phyloP scores from a whole-genome alignment of 75 land plant species.

The Sequoiadendron giganteum region DNA sequence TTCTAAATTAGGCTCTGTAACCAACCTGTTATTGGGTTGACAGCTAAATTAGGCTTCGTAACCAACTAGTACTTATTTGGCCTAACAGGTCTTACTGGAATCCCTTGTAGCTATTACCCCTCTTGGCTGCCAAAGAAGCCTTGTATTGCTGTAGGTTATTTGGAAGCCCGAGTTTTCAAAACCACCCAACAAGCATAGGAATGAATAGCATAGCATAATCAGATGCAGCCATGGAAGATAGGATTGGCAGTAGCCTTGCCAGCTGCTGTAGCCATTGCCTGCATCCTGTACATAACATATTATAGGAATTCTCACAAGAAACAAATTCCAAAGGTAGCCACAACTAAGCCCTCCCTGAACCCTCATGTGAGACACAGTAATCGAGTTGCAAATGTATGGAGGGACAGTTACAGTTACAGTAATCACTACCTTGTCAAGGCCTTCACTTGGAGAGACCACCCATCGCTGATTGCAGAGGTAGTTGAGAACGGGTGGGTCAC shows the following conservation, averaged over 20 bases:
- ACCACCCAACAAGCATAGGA: not conserved
- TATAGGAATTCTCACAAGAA: not conserved
- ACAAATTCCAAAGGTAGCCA: not conserved
- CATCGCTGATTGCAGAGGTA: conserved; percentile 63
- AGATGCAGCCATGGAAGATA: conserved; percentile 1
- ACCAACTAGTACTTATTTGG: not conserved
- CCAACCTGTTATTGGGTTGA: too few species aligned
- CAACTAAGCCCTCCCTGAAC: not conserved
- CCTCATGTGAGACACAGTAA: not conserved
- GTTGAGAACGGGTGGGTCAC: conserved; percentile 81
- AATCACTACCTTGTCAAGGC: conserved; percentile 5
- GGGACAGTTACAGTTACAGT: not conserved
- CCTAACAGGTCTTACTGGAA: not conserved
- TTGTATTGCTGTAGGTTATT: not conserved
- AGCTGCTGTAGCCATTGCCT: not conserved
- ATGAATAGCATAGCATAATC: not conserved
- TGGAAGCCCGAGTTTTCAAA: not conserved
- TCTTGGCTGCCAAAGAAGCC: not conserved
- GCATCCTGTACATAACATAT: not conserved
- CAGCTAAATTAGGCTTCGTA: not conserved
- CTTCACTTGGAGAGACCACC: conserved; percentile 38
- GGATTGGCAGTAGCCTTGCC: conserved; percentile 2
- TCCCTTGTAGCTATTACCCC: not conserved
- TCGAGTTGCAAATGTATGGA: not conserved
- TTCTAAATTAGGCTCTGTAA: too few species aligned